phyloP scores from a whole-genome alignment of 1,139 yeast genomes.

The Wickerhamomyces sp. region DNA sequence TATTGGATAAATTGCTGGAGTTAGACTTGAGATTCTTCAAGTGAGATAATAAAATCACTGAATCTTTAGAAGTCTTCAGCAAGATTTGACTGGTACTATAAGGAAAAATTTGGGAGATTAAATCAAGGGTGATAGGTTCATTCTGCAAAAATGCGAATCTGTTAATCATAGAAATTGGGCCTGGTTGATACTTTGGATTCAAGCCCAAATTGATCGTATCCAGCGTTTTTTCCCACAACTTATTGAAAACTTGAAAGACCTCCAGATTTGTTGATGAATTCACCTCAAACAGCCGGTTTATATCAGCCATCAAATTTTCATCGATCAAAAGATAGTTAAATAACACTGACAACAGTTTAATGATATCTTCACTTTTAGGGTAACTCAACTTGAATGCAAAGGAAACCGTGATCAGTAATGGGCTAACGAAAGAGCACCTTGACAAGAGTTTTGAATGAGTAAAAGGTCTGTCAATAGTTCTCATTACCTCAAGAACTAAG shows the following conservation, averaged over 20 bases:
- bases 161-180: conserved; percentile 19
- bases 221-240: conserved; percentile 21
- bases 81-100: conserved; percentile 11
- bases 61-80: conserved; percentile 9
- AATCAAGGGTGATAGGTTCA: conserved; percentile 1
- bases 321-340: conserved; percentile 14
- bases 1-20: neutral
- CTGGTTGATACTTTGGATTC: conserved; percentile 11
- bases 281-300: conserved; percentile 12
- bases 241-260: conserved; percentile 20
- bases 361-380: conserved; percentile 7
- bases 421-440: conserved; percentile 17
- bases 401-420: conserved; percentile 21
- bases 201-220: conserved; percentile 4
- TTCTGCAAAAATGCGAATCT: conserved; percentile 11
- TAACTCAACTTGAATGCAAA: conserved; percentile 17
- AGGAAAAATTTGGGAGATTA: conserved; percentile 16
- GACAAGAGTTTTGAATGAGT: conserved; percentile 5
- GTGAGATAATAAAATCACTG: conserved; percentile 5
- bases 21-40: conserved; percentile 4
- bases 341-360: conserved; percentile 13
- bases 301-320: conserved; percentile 7
- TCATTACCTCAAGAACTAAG: conserved; percentile 11
- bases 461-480: neutral
- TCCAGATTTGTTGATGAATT: conserved; percentile 17